Conservation (phyloP, 306 rosid species). For the Purshia tridentata region DNA sequence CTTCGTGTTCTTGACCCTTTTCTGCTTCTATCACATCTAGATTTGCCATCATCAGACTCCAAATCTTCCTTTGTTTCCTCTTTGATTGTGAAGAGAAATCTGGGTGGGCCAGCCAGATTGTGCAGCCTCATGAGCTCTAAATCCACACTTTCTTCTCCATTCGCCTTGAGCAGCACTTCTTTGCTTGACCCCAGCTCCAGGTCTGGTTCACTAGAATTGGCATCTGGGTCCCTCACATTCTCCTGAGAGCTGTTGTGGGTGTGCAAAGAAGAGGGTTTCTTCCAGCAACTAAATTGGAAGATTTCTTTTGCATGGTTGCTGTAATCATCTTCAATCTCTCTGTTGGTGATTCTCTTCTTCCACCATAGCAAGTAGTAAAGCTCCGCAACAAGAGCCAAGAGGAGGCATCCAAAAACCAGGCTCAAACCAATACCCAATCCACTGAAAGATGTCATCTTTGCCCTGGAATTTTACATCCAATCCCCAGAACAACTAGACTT, state of each 20-base stretch:
- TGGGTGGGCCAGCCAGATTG: slow-evolving; percentile 80
- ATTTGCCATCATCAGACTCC: slow-evolving; percentile 79
- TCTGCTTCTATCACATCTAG: slow-evolving; percentile 52
- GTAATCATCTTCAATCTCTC: slow-evolving; percentile 50
- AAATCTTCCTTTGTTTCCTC: slow-evolving; percentile 90
- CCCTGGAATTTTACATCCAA: slow-evolving; percentile 46
- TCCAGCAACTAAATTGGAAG: slow-evolving; percentile 50
- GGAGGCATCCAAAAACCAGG: slow-evolving; percentile 66
- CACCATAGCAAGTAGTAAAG: slow-evolving; percentile 81
- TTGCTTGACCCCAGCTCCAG: slow-evolving; percentile 48
- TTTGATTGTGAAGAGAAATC: slow-evolving; percentile 83
- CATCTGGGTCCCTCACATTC: slow-evolving; percentile 29
- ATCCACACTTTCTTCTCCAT: slow-evolving; percentile 64
- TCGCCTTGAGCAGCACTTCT: slow-evolving; percentile 44
- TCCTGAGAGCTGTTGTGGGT: background rate
- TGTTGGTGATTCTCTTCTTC: slow-evolving; percentile 50
- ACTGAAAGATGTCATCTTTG: slow-evolving; percentile 45
- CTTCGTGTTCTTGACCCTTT: slow-evolving; percentile 72
- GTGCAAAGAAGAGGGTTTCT: slow-evolving; percentile 31
- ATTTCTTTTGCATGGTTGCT: slow-evolving; percentile 45
- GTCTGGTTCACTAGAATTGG: slow-evolving; percentile 35
- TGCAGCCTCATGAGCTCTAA: slow-evolving; percentile 86
- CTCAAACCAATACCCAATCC: slow-evolving; percentile 59
- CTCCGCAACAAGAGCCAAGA: slow-evolving; percentile 62
- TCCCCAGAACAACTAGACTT: slow-evolving; percentile 27